Conservation (phyloP, 257 asterid species). For the Solanum dulcamara region DNA sequence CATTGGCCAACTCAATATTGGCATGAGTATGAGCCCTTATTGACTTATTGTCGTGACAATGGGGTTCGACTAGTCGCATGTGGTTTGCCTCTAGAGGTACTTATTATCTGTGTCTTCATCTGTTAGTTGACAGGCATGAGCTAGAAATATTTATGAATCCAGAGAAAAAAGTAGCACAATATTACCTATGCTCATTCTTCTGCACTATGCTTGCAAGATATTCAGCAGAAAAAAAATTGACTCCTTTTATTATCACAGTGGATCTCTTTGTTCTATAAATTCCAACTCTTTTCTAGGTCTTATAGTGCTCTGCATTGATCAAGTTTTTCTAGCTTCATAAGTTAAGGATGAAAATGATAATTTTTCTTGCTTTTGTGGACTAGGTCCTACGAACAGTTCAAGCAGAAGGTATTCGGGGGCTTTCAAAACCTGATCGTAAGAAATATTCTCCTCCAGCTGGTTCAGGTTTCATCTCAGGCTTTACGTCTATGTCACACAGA, state of each 20-base stretch:
- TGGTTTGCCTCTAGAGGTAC: conserved; percentile 89
- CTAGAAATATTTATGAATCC: not conserved
- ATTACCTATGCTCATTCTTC: not conserved
- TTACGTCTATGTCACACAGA: conserved; percentile 66
- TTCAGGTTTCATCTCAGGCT: conserved; percentile 91
- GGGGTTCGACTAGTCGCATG: conserved; percentile 70
- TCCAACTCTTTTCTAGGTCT: not conserved
- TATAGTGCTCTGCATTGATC: not conserved
- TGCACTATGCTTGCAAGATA: not conserved
- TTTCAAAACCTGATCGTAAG: conserved; percentile 55
- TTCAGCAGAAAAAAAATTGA: not conserved
- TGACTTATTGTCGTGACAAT: conserved; percentile 63
- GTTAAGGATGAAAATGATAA: not conserved
- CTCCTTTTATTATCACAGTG: not conserved
- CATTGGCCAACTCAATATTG: conserved; percentile 76
- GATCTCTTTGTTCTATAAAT: not conserved
- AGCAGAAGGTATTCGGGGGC: conserved; percentile 80
- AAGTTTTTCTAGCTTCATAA: not conserved
- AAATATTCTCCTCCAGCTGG: conserved; percentile 93
- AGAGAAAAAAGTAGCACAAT: not conserved
- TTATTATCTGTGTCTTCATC: not conserved
- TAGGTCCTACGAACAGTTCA: conserved; percentile 80
- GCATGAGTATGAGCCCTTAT: conserved; percentile 86
- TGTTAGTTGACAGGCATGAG: not conserved
- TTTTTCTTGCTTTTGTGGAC: conserved; percentile 1